Conservation (phyloP, 164 flowering plant species). For the Piper betle region DNA sequence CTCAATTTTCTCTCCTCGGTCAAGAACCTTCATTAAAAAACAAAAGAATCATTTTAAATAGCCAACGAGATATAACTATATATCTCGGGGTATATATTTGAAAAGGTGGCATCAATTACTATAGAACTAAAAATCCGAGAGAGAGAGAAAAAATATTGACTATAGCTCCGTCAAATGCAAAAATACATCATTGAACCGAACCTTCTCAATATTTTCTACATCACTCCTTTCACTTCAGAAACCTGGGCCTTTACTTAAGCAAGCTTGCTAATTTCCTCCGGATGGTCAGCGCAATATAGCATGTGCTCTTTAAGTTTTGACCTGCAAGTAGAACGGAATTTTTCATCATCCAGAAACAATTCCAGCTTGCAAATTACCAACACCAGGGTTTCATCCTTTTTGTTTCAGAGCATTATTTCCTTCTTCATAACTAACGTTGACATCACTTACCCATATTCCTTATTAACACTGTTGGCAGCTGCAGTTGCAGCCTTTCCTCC, state of each 20-base stretch:
- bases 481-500: conserved; percentile 53
- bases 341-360: background rate
- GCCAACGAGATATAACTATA: too few species aligned
- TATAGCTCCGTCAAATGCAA: background rate
- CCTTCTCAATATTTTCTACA: conserved; percentile 52
- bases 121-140: background rate
- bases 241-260: conserved; percentile 46
- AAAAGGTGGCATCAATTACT: background rate
- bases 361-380: background rate
- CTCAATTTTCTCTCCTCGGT: conserved; percentile 43
- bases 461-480: conserved; percentile 32
- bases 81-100: background rate
- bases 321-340: conserved; percentile 7
- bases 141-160: background rate
- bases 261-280: conserved; percentile 43
- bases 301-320: conserved; percentile 40
- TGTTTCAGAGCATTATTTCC: background rate
- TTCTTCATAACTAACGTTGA: background rate
- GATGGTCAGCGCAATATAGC: conserved; percentile 42
- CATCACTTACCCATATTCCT: conserved; percentile 32
- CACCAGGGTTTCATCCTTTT: background rate
- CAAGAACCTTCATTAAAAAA: conserved; percentile 24
- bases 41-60: background rate
- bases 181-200: background rate
- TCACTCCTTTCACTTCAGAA: conserved; percentile 43